Percentiles rank a stretch among this genome's conserved stretches.
Conservation (phyloP, 83 land plant species). For the Picea abies region DNA sequence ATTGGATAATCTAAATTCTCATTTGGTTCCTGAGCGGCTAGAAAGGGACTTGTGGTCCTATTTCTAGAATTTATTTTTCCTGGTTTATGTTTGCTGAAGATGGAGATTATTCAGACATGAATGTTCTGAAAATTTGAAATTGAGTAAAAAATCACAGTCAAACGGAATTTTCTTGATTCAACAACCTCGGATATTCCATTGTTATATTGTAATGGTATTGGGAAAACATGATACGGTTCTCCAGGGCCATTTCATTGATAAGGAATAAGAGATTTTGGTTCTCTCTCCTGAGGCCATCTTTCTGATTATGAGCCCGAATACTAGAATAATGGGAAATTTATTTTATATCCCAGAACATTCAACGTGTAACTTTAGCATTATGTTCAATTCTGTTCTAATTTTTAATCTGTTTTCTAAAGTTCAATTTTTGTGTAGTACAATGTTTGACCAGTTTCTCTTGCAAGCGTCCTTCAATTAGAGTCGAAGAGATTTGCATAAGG, state of each 20-base stretch:
- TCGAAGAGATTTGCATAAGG: too few relatives aligned
- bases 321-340: too few relatives aligned
- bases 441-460: neutral
- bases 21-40: neutral
- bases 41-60: neutral
- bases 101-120: neutral
- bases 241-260: neutral
- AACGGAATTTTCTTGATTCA: neutral
- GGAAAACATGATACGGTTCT: neutral
- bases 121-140: neutral
- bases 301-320: neutral
- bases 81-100: neutral
- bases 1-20: constrained; percentile 4
- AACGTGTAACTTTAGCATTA: neutral
- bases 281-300: neutral
- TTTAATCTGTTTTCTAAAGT: neutral
- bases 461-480: neutral
- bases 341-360: neutral
- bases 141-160: neutral
- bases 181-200: neutral
- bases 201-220: neutral
- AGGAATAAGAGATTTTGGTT: neutral
- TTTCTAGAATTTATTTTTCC: neutral
- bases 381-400: too few relatives aligned
- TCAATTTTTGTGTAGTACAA: neutral